A percentile compares a stretch with the other conserved stretches of the same genome.
phyloP scores from a whole-genome alignment of 352 stramenopile genomes.

The Pythium dissotocum region DNA sequence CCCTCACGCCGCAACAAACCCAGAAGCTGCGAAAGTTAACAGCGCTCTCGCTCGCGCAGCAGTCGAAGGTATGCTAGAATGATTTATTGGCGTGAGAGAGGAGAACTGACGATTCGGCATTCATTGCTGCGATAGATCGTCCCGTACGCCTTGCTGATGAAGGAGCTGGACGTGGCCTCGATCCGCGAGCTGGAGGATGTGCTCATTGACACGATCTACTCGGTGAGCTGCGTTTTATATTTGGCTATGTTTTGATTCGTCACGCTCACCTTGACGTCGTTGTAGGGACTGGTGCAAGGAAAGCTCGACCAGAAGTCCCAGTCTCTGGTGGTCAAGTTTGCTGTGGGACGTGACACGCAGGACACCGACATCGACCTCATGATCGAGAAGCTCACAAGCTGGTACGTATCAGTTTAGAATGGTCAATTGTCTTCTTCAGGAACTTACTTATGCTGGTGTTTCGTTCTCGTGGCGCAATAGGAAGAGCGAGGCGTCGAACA shows the following conservation, averaged over 20 bases:
- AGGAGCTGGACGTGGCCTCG: conserved; percentile 71
- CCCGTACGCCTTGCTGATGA: conserved; percentile 80
- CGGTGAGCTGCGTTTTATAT: conserved; percentile 36
- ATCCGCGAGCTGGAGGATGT: conserved; percentile 92
- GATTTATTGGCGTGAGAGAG: neutral
- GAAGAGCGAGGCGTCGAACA: conserved; percentile 60
- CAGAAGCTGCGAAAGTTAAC: conserved; percentile 91
- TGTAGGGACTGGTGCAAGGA: conserved; percentile 85
- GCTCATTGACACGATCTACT: conserved; percentile 93
- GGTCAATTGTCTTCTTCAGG: too few relatives aligned
- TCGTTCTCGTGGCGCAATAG: conserved; percentile 19
- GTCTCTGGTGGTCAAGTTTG: conserved; percentile 84
- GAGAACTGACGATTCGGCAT: neutral
- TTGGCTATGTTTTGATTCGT: neutral
- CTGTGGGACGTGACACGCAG: conserved; percentile 86
- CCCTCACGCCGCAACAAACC: conserved; percentile 65
- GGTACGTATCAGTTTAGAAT: conserved; percentile 34
- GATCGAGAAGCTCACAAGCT: conserved; percentile 86
- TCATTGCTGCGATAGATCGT: conserved; percentile 49
- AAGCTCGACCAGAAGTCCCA: conserved; percentile 90
- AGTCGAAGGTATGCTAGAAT: conserved; percentile 60
- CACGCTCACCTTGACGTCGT: neutral
- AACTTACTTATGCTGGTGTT: neutral
- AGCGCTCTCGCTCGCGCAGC: conserved; percentile 81
- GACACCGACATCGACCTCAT: conserved; percentile 85